Evolutionary conservation across 306 rosid genomes (phyloP).

Genomic region (Quercus suber): DNA sequence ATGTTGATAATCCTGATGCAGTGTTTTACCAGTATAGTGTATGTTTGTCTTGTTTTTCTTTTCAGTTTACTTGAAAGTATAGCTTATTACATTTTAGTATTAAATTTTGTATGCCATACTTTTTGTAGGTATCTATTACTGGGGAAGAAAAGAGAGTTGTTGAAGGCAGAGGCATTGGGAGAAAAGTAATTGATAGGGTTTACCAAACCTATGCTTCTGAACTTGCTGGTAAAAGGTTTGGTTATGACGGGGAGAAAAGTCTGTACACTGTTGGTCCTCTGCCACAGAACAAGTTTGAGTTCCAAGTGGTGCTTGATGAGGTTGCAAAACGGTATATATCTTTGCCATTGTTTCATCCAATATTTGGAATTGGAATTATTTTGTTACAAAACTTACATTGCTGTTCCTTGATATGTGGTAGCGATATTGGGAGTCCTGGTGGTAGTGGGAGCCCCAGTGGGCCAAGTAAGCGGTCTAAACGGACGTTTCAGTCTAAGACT

Average conservation of each 20-base stretch:
- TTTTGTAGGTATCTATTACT: constrained; percentile 61
- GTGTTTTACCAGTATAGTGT: constrained; percentile 83
- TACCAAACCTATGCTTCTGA: constrained; percentile 61
- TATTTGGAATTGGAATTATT: neutral
- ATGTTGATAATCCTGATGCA: constrained; percentile 52
- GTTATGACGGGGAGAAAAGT: constrained; percentile 73
- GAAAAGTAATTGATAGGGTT: constrained; percentile 75
- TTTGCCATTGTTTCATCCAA: neutral
- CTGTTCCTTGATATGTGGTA: constrained; percentile 23
- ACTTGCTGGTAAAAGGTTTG: constrained; percentile 58
- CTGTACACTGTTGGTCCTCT: constrained; percentile 78
- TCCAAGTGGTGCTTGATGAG: constrained; percentile 70
- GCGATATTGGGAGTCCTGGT: constrained; percentile 39
- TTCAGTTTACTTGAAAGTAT: neutral
- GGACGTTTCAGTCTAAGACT: constrained; percentile 47
- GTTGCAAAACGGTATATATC: constrained; percentile 49
- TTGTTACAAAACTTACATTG: constrained; percentile 26
- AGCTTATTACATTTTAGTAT: neutral
- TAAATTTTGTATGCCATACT: constrained; percentile 16
- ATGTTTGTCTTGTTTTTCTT: constrained; percentile 28
- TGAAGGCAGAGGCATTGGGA: constrained; percentile 63
- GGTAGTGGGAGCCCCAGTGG: constrained; percentile 37
- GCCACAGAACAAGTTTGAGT: constrained; percentile 50
- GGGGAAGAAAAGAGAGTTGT: constrained; percentile 56
- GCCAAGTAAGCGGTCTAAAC: constrained; percentile 51